Conservation (phyloP, 305 asterid genomes). For the Petunia hybrid region DNA sequence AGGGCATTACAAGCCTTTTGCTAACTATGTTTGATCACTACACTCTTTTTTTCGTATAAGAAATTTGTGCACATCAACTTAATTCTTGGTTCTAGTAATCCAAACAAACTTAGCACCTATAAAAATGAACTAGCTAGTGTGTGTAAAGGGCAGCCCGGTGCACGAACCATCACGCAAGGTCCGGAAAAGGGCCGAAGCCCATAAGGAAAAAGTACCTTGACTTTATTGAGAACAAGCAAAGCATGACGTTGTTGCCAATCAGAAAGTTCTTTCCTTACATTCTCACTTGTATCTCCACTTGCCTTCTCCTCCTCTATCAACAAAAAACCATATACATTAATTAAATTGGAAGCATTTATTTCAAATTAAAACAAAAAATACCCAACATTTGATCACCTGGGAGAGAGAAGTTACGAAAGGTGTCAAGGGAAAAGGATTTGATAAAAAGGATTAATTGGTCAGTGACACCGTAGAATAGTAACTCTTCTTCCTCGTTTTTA, state of each 20-base stretch:
- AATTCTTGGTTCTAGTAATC: background rate
- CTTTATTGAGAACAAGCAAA: constrained; percentile 72
- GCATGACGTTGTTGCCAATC: constrained; percentile 94
- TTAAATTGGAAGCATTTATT: background rate
- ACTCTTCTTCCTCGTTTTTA: constrained; percentile 46
- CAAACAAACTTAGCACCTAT: background rate
- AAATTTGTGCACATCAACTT: background rate
- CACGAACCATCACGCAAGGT: background rate
- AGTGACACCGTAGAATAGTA: constrained; percentile 67
- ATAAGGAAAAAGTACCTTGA: constrained; percentile 57
- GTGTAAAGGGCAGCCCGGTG: background rate
- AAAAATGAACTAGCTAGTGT: background rate
- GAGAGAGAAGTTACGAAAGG: constrained; percentile 69
- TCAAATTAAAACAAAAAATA: background rate
- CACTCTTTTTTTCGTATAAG: background rate
- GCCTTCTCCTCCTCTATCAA: constrained; percentile 52
- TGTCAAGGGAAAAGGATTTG: constrained; percentile 71
- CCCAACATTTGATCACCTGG: constrained; percentile 46
- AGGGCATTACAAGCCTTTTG: background rate
- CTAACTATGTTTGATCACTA: background rate
- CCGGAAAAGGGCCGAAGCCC: background rate
- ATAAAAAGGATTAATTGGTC: constrained; percentile 65
- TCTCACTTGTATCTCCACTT: constrained; percentile 45
- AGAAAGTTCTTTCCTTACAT: constrained; percentile 69
- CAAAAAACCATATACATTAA: background rate